Base-by-base conservation (phyloP, 345 rosid genomes). In the Pseudoturritis turrita region DNA sequence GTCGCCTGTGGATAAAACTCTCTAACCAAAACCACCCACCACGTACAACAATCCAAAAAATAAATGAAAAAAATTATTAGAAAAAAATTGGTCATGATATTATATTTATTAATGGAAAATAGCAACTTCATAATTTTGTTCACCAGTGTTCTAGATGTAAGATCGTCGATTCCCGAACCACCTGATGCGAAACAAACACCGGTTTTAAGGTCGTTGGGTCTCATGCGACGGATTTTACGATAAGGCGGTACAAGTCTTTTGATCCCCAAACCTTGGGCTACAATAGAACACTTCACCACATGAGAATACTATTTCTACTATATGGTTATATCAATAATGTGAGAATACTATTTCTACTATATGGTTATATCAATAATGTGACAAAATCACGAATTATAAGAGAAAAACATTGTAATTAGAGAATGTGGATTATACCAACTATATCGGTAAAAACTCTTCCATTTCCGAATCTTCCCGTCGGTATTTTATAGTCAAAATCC, bases 151-250 rank as follows among this genome's bases (percentile, higher is more conserved):
- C 13, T 65, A 0, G 97, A 50, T n/a, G 96, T 91, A 40, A 83
- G 39, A 12, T 88, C 80, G 63, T 91, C 97, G 45, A 68, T 85
- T 26, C 97, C 97, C 2, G 79, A 17, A 60, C 87, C 97, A 18
- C 96, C 89, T 0, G 96, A 83, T 71, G 96, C 97, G 49, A 91
- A 91, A 77, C 77, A 65, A 6, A 87, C 90, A 0, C 97, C 97
- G 0, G 92, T 87, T 65, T 74, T 43, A 10, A 89, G 85, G 58
- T 91, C 87, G 22, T 59, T 14, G 6, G 44, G 7, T 15, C 75
- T 64, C 35, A 44, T 49, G 17, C 81, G 46, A 64, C 83, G 46
- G 59, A 80, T 71, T 40, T 77, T 85, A 41, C 82, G 47, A 65
- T 87, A 87, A 37, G 96, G 82, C 13, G 96, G 92, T 35, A 91